Evolutionary conservation across 83 land plant genomes (phyloP).

Genomic region (Thuja plicata): DNA sequence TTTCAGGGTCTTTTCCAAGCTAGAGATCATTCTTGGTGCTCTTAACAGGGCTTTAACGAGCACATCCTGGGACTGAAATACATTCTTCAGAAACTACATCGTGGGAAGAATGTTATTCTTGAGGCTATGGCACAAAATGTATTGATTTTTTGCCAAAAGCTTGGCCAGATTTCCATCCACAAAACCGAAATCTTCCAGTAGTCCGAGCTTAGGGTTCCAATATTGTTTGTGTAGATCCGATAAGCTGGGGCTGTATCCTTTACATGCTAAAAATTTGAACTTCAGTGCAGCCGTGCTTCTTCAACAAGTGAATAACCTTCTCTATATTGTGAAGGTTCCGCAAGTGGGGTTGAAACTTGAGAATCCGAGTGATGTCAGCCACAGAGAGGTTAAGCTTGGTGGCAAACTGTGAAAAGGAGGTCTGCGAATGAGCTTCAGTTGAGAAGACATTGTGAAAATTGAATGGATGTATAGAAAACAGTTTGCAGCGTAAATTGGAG

Average conservation of each 20-base stretch:
- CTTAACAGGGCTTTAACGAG: neutral
- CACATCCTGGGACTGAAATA: neutral
- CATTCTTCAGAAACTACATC: neutral
- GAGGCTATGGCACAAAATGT: neutral
- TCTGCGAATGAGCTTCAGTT: too few species aligned
- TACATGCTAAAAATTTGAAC: too few species aligned
- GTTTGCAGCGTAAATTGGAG: too few species aligned
- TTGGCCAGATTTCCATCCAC: neutral
- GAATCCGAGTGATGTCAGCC: neutral
- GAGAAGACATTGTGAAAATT: too few species aligned
- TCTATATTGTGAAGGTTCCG: neutral
- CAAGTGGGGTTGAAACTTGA: neutral
- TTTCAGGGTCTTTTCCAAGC: neutral
- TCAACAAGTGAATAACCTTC: neutral
- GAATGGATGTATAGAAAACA: too few species aligned
- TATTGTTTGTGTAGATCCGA: too few species aligned
- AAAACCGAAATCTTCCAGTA: neutral
- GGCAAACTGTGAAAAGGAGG: too few species aligned
- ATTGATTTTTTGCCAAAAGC: neutral
- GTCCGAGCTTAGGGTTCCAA: neutral
- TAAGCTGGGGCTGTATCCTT: too few species aligned
- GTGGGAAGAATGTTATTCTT: neutral
- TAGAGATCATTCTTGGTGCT: neutral
- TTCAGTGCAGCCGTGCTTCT: neutral
- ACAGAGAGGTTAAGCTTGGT: neutral